phyloP scores from a whole-genome alignment of 805 yeast genomes.

The Hanseniaspora valbyensis region DNA sequence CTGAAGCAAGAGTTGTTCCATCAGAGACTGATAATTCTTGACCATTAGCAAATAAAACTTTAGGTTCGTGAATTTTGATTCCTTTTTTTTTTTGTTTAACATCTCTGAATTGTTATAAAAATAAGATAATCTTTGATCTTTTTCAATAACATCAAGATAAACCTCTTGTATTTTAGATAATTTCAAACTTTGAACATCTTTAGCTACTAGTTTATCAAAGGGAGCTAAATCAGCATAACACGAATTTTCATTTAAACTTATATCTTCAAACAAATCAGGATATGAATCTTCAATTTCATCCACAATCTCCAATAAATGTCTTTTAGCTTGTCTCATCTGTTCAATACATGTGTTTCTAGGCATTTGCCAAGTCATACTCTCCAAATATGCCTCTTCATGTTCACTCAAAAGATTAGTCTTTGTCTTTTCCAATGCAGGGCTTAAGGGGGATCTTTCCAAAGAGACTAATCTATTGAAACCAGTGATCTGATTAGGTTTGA shows the following conservation, averaged over 20 bases:
- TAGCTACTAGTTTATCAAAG: background rate
- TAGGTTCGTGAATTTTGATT: background rate
- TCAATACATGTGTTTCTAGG: background rate
- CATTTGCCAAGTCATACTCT: background rate
- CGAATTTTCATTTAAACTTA: background rate
- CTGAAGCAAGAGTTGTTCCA: background rate
- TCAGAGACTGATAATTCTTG: background rate
- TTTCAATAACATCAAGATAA: background rate
- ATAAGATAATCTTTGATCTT: background rate
- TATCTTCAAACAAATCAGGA: background rate
- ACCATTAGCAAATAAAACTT: background rate
- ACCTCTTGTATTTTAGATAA: background rate
- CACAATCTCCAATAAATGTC: background rate
- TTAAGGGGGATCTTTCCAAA: background rate
- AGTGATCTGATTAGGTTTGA: background rate
- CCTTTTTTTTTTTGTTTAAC: background rate
- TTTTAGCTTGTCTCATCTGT: background rate
- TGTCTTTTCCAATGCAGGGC: background rate
- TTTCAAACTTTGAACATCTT: background rate
- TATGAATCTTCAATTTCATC: background rate
- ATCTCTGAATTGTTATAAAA: background rate
- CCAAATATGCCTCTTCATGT: slow-evolving; percentile 1
- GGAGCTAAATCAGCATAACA: background rate
- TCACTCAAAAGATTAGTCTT: background rate
- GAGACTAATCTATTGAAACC: background rate